A percentile compares a stretch with the other conserved stretches of the same genome.
Conservation (phyloP, 768 basidiomycete genomes). For the Phanerodontia chrysosporium region DNA sequence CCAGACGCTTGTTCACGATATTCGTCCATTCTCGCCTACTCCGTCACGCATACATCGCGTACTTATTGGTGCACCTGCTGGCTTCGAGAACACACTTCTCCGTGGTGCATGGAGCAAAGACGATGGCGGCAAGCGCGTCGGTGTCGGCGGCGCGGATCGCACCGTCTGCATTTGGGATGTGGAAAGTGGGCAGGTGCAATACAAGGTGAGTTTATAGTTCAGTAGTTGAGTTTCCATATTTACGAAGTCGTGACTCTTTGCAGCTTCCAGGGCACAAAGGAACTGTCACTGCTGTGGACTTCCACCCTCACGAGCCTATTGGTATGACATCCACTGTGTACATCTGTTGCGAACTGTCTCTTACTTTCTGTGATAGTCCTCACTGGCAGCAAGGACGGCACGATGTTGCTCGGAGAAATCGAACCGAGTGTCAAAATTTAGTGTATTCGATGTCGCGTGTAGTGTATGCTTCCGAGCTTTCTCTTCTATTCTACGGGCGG, state of each 20-base stretch:
- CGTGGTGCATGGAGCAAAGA: conserved; percentile 85
- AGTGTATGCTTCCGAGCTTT: background rate
- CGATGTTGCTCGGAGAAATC: conserved; percentile 89
- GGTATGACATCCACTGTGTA: conserved; percentile 49
- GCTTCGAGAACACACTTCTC: conserved; percentile 87
- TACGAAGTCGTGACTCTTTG: background rate
- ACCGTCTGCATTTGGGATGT: conserved; percentile 88
- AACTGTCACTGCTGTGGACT: conserved; percentile 92
- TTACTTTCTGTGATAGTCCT: too few species aligned
- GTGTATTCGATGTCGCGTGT: background rate
- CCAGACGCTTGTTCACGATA: conserved; percentile 84
- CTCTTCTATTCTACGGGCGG: background rate
- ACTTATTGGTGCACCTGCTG: conserved; percentile 83
- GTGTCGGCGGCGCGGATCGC: conserved; percentile 87
- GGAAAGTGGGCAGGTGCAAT: conserved; percentile 67
- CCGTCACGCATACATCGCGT: conserved; percentile 78
- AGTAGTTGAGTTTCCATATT: background rate
- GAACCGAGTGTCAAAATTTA: conserved; percentile 46
- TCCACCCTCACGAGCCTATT: conserved; percentile 94
- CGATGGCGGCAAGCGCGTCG: conserved; percentile 76
- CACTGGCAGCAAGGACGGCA: conserved; percentile 89
- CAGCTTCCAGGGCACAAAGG: conserved; percentile 96
- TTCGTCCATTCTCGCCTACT: conserved; percentile 89
- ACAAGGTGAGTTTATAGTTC: conserved; percentile 56
- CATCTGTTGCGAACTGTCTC: too few species aligned